Evolutionary conservation across 208 protist species (phyloP), one percentile per base, ranked within the genome.

Genomic region (Perkinsela sp.): DNA sequence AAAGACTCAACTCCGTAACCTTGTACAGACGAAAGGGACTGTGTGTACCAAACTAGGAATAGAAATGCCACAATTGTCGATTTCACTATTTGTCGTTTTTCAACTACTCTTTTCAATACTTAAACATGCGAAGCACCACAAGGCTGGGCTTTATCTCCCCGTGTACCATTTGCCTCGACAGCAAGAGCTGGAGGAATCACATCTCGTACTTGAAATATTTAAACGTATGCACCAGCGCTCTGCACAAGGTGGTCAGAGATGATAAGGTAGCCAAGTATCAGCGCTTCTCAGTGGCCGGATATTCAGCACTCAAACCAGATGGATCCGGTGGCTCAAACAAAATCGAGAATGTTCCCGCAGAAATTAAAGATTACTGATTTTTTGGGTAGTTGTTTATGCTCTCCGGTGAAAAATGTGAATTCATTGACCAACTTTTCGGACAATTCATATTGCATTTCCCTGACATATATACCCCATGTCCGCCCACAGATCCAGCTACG

Each of bases 181-280:
- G 29, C 67, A 85, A 72, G 67, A 76, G 31, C 72, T 92, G 86
- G 86, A 77, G 86, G 66, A 81, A 88, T 68, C 81, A 90, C 70
- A 86, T 92, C 73, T 88, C 79, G 70, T 92, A 92, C 76, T 67
- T 92, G 48, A 85, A 88, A 73, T 92, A 92, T 73, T 79, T 92
- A 1, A 92, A 92, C 70, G 81, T 92, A 1, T 78, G 79, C 76
- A 89, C 83, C 1, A 83, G 89, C 71, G 75, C 86, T 6, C 77
- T 92, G 32, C 86, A 90, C 76, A 85, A 80, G 76, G 68, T 80
- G 1, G 72, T 82, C 15, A 89, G 79, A 67, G 80, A 84, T 2
- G 67, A 68, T 28, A 74, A 74, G 32, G 73, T 68, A 30, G 31
- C 29, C 2, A 89, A 87, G 73, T 88, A 89, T 73, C 69, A 68